These are phyloP conservation scores for Colletotrichum spaethianum DNA, from an alignment of 2,329 filamentous ascomycete genomes.

Conservation along the genomic window DNA sequence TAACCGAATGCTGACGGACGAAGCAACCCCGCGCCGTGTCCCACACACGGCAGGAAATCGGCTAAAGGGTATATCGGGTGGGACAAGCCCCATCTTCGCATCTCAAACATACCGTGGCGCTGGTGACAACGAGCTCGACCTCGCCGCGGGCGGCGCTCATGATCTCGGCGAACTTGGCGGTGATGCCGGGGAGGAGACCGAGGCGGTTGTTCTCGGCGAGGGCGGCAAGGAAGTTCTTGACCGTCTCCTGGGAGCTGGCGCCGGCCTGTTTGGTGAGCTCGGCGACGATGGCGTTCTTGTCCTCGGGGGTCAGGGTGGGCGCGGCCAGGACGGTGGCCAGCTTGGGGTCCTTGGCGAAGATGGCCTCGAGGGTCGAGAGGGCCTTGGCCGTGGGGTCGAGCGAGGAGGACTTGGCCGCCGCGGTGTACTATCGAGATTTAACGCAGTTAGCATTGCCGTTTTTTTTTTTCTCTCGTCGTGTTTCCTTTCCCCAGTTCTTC, in stretches of 20 bases:
- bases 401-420: constrained; percentile 87
- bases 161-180: constrained; percentile 87
- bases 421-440: constrained; percentile 83
- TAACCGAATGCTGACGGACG: not conserved
- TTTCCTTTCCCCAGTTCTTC: constrained; percentile 11
- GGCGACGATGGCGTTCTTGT: constrained; percentile 89
- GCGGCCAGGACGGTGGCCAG: constrained; percentile 82
- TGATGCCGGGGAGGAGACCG: constrained; percentile 83
- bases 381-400: constrained; percentile 90
- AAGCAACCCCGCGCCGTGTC: not conserved
- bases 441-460: constrained; percentile 51
- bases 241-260: constrained; percentile 78
- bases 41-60: not conserved
- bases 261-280: constrained; percentile 91
- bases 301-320: constrained; percentile 81
- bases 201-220: constrained; percentile 98
- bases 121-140: constrained; percentile 93
- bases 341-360: constrained; percentile 88
- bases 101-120: constrained; percentile 80
- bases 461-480: constrained; percentile 1
- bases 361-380: constrained; percentile 77
- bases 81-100: not conserved
- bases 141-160: constrained; percentile 93
- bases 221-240: constrained; percentile 94
- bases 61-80: not conserved